Evolutionary conservation across 495 filamentous ascomycete genomes (phyloP), one percentile per base, ranked within the genome.

Genomic region (Aspergillus cavernicola): DNA sequence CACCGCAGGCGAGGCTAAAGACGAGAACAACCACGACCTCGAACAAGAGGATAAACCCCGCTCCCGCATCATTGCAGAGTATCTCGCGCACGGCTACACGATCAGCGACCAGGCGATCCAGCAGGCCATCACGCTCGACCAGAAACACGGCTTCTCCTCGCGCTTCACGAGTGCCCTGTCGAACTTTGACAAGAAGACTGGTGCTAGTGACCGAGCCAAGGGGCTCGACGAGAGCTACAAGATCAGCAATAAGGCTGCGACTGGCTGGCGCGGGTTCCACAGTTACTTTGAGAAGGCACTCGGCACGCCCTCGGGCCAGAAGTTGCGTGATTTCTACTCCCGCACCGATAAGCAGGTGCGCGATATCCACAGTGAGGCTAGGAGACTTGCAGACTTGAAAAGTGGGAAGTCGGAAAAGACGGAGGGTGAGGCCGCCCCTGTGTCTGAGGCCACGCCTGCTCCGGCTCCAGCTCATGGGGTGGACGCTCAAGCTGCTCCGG

Each of bases 41-140:
- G 81, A 84, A 3, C 93, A 97, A 64, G 93, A 98, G 65, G 90
- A 96, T 71, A 97, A 97, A 77, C 93, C 93, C 0, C 85, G 89
- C 63, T 80, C 86, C 16, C 91, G 95, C 61, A 95, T 98, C 62
- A 57, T 97, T 22, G 93, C 93, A 55, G 93, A 98, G 74, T 95
- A 96, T 67, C 85, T 98, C 23, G 92, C 92, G 4, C 88, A 96
- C 60, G 93, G 93, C 57, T 98, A 98, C 70, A 77, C 81, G 16
- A 73, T 98, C 59, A 88, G 87, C 47, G 93, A 98, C 67, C 76
- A 74, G n/a, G 87, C 87, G 4, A 80, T 97, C 42, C 83, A 95
- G 66, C 80, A 78, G 56, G 95, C 89, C 50, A 91, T 98, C 63
- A 80, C 85, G 5, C 80, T 97, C 31, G 93, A 98, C 73, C 78